A percentile compares a stretch with the other conserved stretches of the same genome.
Evolutionary conservation across 345 rosid species (phyloP).

Genomic region (Aegle marmelos): DNA sequence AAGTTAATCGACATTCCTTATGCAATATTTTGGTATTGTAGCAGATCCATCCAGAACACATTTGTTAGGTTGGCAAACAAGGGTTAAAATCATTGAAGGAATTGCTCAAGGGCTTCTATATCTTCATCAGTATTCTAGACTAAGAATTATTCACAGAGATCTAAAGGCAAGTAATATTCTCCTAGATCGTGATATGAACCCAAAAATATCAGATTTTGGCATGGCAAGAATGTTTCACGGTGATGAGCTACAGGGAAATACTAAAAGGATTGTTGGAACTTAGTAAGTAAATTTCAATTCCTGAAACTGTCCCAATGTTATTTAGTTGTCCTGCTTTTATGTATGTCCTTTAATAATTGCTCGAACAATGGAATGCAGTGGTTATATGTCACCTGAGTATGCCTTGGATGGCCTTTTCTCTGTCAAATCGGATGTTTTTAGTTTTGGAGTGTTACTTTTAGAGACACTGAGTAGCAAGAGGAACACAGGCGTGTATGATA

Average conservation of each 20-base stretch:
- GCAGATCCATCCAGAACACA: slow-evolving; percentile 13
- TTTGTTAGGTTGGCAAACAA: slow-evolving; percentile 15
- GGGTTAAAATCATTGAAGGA: slow-evolving; percentile 26
- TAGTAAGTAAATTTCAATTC: slow-evolving; percentile 31
- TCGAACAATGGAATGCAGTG: slow-evolving; percentile 20
- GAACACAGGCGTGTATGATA: slow-evolving; percentile 40
- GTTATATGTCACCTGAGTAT: slow-evolving; percentile 45
- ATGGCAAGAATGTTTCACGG: slow-evolving; percentile 50
- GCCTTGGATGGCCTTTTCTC: not conserved
- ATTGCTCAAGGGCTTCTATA: slow-evolving; percentile 41
- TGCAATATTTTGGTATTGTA: not conserved
- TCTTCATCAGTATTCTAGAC: slow-evolving; percentile 33
- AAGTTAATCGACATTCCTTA: not conserved
- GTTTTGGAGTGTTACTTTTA: slow-evolving; percentile 14
- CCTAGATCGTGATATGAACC: slow-evolving; percentile 42
- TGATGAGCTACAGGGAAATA: slow-evolving; percentile 37
- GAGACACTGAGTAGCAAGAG: slow-evolving; percentile 47
- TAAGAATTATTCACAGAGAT: slow-evolving; percentile 31
- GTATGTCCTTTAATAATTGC: not conserved
- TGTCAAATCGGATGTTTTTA: slow-evolving; percentile 10
- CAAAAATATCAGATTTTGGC: slow-evolving; percentile 56
- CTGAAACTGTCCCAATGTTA: not conserved
- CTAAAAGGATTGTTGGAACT: slow-evolving; percentile 41
- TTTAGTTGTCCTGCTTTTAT: not conserved
- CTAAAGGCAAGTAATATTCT: slow-evolving; percentile 39